Conservation (phyloP, 108 stramenopile genomes). For the Mayamaea pseudoterrestris region DNA sequence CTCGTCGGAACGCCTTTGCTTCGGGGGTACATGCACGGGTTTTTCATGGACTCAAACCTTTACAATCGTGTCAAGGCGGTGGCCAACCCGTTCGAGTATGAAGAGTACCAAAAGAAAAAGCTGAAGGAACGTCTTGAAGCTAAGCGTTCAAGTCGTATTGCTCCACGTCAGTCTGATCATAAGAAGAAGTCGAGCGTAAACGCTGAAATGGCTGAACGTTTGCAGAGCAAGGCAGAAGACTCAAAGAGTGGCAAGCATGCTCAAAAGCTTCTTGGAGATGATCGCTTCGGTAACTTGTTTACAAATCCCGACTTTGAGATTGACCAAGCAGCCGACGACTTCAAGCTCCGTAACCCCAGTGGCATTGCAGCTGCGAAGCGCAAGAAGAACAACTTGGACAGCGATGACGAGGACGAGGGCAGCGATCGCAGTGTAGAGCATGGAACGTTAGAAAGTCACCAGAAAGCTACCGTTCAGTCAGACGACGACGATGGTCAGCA, state of each 20-base stretch:
- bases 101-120: constrained; percentile 89
- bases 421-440: constrained; percentile 21
- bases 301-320: constrained; percentile 90
- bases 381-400: constrained; percentile 73
- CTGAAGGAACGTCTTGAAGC: constrained; percentile 85
- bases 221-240: constrained; percentile 40
- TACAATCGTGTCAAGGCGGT: constrained; percentile 89
- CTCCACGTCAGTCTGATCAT: constrained; percentile 32
- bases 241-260: constrained; percentile 63
- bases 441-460: constrained; percentile 21
- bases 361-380: constrained; percentile 53
- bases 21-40: constrained; percentile 98
- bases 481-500: constrained; percentile 11
- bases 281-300: constrained; percentile 92
- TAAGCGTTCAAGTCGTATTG: constrained; percentile 76
- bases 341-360: constrained; percentile 90
- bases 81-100: constrained; percentile 94
- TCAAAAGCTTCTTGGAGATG: constrained; percentile 74
- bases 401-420: constrained; percentile 53
- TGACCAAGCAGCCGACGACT: constrained; percentile 89
- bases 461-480: constrained; percentile 11
- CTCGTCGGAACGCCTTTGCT: constrained; percentile 93
- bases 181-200: constrained; percentile 51
- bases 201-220: constrained; percentile 63
- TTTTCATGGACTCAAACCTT: constrained; percentile 93